phyloP scores from a whole-genome alignment of 495 filamentous ascomycete genomes.

The Talaromyces ruber region DNA sequence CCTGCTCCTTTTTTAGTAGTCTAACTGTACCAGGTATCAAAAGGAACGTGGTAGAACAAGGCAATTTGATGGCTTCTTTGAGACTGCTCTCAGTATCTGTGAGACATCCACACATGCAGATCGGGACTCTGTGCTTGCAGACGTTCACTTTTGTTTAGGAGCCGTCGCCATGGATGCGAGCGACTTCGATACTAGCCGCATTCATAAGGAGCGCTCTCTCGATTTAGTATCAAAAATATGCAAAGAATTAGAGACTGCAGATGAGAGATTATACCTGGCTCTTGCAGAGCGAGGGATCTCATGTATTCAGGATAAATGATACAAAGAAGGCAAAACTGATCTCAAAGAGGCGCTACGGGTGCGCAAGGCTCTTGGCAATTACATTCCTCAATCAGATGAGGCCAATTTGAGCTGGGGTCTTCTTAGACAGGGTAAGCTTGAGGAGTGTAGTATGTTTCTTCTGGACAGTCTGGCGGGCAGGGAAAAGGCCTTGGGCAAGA shows the following conservation, averaged over 20 bases:
- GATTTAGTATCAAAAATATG: constrained; percentile 7
- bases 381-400: constrained; percentile 9
- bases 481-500: constrained; percentile 9
- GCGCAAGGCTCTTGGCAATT: constrained; percentile 8
- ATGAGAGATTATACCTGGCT: constrained; percentile 11
- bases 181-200: constrained; percentile 6
- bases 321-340: constrained; percentile 1
- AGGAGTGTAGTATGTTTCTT: neutral
- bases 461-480: constrained; percentile 10
- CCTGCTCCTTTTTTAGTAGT: too few relatives aligned
- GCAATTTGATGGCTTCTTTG: too few relatives aligned
- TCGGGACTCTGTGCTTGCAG: constrained; percentile 12
- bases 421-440: neutral
- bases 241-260: constrained; percentile 4
- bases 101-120: too few relatives aligned
- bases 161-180: constrained; percentile 10
- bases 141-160: constrained; percentile 13
- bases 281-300: constrained; percentile 8
- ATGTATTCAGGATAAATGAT: neutral
- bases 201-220: constrained; percentile 10
- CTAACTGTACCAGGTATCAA: too few relatives aligned
- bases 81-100: too few relatives aligned
- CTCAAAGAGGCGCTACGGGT: constrained; percentile 3
- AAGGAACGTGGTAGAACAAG: too few relatives aligned
- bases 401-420: neutral